Base-by-base conservation (phyloP, 1,284 basidiomycete species). In the Phlebopus sp. region DNA sequence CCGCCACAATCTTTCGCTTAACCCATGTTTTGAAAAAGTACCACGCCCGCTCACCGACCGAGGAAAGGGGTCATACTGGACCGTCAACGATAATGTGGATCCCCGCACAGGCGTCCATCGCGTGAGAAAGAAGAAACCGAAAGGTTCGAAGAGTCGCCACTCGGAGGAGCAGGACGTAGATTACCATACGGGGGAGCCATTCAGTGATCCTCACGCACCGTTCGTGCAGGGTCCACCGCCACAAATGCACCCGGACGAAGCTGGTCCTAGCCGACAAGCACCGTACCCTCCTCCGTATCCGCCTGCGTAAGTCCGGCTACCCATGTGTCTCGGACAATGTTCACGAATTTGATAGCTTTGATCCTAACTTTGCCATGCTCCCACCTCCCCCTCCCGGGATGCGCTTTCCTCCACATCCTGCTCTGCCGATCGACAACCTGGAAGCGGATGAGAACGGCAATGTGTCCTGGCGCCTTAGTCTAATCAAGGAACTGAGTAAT, bases 11-110 rank as follows among this genome's bases (percentile, higher is more conserved):
- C 78, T 97, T 17, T 94, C 91, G 7, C 78, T 96, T 53, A 96
- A 96, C 65, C 91, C 92, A 53, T 94, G 91, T 59, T 95, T 95
- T 64, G 86, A 93, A 66, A 94, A 94, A 67, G 88, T 94, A 10
- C 84, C 92, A 1, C 82, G 92, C 15, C 90, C 92, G 13, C 76
- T 92, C 46, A 92, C 91, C 14, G 92, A 94, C 59, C 83, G 89
- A 46, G 88, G 88, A 43, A 91, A 91, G 61, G 88, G 88, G 19
- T 90, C 88, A 0, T 91, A 91, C 59, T 91, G 88, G 88, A 90
- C 86, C 0, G 89, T 91, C 50, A 90, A 91, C 59, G 88, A 91
- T 56, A 86, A 86, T 55, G 86, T 91, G 37, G 88, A 91, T 59
- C 88, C 88, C 29, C 84, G 88, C 25, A 90, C 88, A 3, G 89